Evolutionary conservation across 1,284 basidiomycete genomes (phyloP).

Genomic region (Leucoagaricus sp.): DNA sequence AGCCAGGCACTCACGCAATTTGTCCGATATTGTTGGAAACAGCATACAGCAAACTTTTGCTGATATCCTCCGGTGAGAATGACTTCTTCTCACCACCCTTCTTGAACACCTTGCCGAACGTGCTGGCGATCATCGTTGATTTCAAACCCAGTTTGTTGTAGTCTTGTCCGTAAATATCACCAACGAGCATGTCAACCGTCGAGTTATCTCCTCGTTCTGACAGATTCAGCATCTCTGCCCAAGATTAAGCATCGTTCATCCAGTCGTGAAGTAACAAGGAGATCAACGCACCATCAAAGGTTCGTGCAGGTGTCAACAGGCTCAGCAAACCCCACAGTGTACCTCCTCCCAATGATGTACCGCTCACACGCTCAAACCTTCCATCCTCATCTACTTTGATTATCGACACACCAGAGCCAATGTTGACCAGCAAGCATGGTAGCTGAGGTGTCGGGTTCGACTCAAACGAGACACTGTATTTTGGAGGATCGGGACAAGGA

Average conservation of each 20-base stretch:
- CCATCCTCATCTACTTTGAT: slow-evolving; percentile 98
- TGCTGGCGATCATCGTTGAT: slow-evolving; percentile 96
- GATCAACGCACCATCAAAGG: slow-evolving; percentile 83
- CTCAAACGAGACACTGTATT: slow-evolving; percentile 88
- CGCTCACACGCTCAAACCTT: slow-evolving; percentile 93
- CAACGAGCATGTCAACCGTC: slow-evolving; percentile 97
- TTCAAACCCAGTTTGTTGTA: slow-evolving; percentile 94
- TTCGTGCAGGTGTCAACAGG: slow-evolving; percentile 92
- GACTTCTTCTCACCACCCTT: slow-evolving; percentile 76
- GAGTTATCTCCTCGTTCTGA: slow-evolving; percentile 95
- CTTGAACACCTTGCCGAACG: slow-evolving; percentile 98
- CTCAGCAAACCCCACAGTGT: slow-evolving; percentile 98
- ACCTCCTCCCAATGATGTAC: slow-evolving; percentile 97
- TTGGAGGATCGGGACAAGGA: slow-evolving; percentile 90
- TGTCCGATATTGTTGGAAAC: slow-evolving; percentile 99
- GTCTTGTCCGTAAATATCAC: slow-evolving; percentile 97
- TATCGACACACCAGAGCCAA: slow-evolving; percentile 96
- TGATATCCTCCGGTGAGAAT: slow-evolving; percentile 94
- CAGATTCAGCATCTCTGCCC: slow-evolving; percentile 90
- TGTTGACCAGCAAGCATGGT: slow-evolving; percentile 97
- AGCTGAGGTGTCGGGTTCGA: slow-evolving; percentile 82
- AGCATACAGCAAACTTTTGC: slow-evolving; percentile 91
- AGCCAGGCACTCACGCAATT: slow-evolving; percentile 80
- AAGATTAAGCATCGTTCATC: slow-evolving; percentile 14
- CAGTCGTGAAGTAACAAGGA: slow-evolving; percentile 12